phyloP scores from a whole-genome alignment of 23 red algal genomes.

The Gracilariopsis chorda region DNA sequence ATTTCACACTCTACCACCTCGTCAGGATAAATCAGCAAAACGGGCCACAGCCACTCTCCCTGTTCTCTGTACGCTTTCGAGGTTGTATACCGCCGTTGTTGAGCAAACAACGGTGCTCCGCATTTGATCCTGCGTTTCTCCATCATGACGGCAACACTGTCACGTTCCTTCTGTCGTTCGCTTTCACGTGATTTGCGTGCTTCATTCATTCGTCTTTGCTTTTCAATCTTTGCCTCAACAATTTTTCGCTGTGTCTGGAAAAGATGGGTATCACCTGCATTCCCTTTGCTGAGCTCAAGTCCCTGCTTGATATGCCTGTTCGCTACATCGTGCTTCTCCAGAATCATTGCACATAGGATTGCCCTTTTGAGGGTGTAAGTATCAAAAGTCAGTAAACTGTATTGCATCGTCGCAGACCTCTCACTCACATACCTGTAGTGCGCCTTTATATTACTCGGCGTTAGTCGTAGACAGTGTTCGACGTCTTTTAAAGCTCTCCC shows the following conservation, averaged over 20 bases:
- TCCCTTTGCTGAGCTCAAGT: conserved; percentile 4
- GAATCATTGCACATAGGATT: not conserved
- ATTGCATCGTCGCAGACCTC: not conserved
- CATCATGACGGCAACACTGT: conserved; percentile 25
- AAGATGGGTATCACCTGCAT: not conserved
- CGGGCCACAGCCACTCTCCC: conserved; percentile 39
- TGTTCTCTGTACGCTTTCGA: conserved; percentile 19
- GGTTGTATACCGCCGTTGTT: conserved; percentile 13
- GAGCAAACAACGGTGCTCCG: conserved; percentile 29
- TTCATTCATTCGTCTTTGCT: not conserved
- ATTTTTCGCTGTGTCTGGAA: conserved; percentile 13
- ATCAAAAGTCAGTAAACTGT: not conserved
- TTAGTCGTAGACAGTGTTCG: not conserved
- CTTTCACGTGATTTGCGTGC: not conserved
- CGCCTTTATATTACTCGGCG: not conserved
- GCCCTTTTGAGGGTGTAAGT: not conserved
- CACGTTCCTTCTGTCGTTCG: not conserved
- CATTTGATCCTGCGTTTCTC: not conserved
- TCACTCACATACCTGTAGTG: conserved; percentile 29
- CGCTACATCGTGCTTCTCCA: conserved; percentile 16
- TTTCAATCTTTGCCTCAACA: not conserved
- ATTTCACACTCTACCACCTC: conserved; percentile 5
- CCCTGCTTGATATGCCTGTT: not conserved
- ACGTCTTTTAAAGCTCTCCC: conserved; percentile 31
- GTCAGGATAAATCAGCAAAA: conserved; percentile 35